Conservation (phyloP, 2,329 filamentous ascomycete species). For the Ramularia collo-cygni region DNA sequence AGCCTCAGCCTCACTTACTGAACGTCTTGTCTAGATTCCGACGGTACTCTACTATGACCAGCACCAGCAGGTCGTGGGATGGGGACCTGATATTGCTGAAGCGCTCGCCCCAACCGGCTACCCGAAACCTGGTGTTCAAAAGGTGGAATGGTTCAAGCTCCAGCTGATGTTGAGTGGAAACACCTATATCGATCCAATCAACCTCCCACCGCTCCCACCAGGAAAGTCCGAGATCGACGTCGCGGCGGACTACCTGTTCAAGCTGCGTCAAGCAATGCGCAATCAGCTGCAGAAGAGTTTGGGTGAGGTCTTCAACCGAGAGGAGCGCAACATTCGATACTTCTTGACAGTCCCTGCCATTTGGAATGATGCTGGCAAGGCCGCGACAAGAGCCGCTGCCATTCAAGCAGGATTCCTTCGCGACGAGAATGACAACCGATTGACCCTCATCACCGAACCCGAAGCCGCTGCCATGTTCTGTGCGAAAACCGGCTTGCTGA, state of each 20-base stretch:
- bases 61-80: conserved; percentile 98
- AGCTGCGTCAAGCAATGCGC: conserved; percentile 93
- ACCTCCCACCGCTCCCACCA: conserved; percentile 90
- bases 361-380: conserved; percentile 98
- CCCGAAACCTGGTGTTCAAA: conserved; percentile 94
- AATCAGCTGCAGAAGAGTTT: conserved; percentile 92
- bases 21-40: conserved; percentile 62
- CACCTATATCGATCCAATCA: conserved; percentile 98
- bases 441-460: conserved; percentile 91
- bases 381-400: conserved; percentile 87
- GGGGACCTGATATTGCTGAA: conserved; percentile 97
- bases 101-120: conserved; percentile 94
- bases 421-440: conserved; percentile 93
- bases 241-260: conserved; percentile 98
- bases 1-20: conserved; percentile 8
- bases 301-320: conserved; percentile 94
- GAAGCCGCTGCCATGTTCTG: conserved; percentile 97
- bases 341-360: conserved; percentile 98
- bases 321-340: conserved; percentile 96
- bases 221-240: conserved; percentile 99
- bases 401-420: conserved; percentile 95
- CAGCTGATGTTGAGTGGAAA: conserved; percentile 98
- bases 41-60: conserved; percentile 99
- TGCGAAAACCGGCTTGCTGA: conserved; percentile 90
- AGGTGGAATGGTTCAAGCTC: conserved; percentile 99